A percentile compares a stretch with the other conserved stretches of the same genome.
Conservation (phyloP, 495 filamentous ascomycete species). For the Penicillium manginii region DNA sequence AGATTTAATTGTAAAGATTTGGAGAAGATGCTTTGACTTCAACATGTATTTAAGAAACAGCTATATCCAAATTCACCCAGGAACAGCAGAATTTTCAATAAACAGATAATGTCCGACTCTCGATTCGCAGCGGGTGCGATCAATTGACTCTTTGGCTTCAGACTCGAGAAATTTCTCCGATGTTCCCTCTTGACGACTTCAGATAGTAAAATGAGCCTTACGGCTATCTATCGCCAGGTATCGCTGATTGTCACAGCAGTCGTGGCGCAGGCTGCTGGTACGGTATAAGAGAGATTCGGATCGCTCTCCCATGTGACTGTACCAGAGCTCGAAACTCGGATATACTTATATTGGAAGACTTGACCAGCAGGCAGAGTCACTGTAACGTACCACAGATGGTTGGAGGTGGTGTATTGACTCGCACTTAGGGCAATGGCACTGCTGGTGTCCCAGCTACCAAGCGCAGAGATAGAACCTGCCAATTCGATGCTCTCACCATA, state of each 20-base stretch:
- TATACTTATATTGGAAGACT: slow-evolving; percentile 69
- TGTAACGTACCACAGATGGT: slow-evolving; percentile 62
- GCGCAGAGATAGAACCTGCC: slow-evolving; percentile 53
- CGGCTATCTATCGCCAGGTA: slow-evolving; percentile 26
- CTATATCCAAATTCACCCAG: too few relatives aligned
- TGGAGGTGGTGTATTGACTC: slow-evolving; percentile 52
- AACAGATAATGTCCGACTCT: too few relatives aligned
- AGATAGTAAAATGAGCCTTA: neutral
- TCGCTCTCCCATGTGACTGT: slow-evolving; percentile 65
- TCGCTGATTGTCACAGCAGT: slow-evolving; percentile 40
- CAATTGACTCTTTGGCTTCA: neutral
- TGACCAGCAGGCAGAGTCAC: slow-evolving; percentile 55
- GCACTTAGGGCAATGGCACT: slow-evolving; percentile 57
- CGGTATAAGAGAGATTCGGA: slow-evolving; percentile 62
- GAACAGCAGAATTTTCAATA: too few relatives aligned
- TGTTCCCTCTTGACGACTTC: neutral
- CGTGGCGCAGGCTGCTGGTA: slow-evolving; percentile 51
- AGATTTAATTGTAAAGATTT: too few relatives aligned
- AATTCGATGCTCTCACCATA: slow-evolving; percentile 65
- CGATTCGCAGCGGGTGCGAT: too few relatives aligned
- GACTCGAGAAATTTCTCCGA: neutral
- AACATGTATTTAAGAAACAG: too few relatives aligned
- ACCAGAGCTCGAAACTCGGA: slow-evolving; percentile 58
- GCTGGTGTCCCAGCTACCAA: slow-evolving; percentile 61
- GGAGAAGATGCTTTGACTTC: too few relatives aligned